Conservation (phyloP, 352 stramenopile species). For the Phytophthora citricola region DNA sequence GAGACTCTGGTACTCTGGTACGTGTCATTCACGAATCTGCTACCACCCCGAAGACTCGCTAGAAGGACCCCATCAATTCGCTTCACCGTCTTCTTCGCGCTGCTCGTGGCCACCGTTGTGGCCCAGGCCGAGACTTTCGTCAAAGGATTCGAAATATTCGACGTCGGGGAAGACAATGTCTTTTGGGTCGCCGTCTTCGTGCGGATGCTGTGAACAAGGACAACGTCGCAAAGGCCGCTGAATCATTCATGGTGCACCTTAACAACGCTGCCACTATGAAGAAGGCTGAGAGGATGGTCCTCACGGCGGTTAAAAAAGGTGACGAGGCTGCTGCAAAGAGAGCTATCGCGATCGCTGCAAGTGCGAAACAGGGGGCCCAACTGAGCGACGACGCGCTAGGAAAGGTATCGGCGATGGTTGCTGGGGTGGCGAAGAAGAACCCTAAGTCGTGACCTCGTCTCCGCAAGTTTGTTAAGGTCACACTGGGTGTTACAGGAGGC, state of each 20-base stretch:
- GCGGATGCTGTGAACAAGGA: background rate
- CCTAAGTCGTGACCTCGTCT: conserved; percentile 4
- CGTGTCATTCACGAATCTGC: too few relatives aligned
- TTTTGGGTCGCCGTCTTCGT: background rate
- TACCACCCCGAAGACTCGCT: too few relatives aligned
- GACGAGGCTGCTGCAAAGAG: background rate
- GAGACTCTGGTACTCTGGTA: too few relatives aligned
- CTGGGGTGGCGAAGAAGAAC: background rate
- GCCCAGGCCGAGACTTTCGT: background rate
- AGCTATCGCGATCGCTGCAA: background rate
- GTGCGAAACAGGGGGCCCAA: background rate
- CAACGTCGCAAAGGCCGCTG: background rate
- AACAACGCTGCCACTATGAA: background rate
- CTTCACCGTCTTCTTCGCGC: conserved; percentile 4
- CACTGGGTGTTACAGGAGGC: background rate
- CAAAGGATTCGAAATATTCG: background rate
- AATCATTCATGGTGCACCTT: background rate
- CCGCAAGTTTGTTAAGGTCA: background rate
- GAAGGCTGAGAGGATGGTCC: background rate
- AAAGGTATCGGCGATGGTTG: background rate
- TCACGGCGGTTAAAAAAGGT: background rate
- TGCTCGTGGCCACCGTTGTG: background rate
- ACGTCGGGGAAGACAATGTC: background rate
- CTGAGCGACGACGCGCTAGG: background rate
- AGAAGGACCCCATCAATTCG: background rate